Percentiles rank a stretch among this genome's conserved stretches.
These are phyloP conservation scores for Cytospora piceae DNA, from an alignment of 2,329 filamentous ascomycete genomes.

Conservation along the genomic window DNA sequence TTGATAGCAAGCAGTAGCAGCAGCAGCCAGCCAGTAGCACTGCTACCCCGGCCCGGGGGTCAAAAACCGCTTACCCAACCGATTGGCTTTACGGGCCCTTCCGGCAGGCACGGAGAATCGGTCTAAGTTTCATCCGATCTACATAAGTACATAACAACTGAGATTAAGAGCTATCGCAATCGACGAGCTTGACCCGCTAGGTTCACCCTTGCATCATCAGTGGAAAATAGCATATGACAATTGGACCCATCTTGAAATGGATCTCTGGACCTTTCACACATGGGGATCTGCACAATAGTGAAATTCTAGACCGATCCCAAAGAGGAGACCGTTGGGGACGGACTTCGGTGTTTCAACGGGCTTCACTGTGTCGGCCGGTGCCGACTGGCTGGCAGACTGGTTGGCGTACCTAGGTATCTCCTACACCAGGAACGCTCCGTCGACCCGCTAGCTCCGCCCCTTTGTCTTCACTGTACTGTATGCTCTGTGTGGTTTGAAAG, in stretches of 20 bases:
- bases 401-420: no score
- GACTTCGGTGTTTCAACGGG: not conserved
- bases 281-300: conserved; percentile 21
- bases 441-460: not conserved
- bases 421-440: no score
- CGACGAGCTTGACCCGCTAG: not conserved
- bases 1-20: conserved; percentile 7
- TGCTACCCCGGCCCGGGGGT: not conserved
- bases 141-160: not conserved
- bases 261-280: conserved; percentile 17
- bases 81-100: not conserved
- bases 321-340: conserved; percentile 9
- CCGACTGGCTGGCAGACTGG: not conserved
- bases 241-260: conserved; percentile 9
- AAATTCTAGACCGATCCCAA: conserved; percentile 22
- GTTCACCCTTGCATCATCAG: conserved; percentile 4
- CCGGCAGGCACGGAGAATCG: conserved; percentile 18
- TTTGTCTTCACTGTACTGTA: not conserved
- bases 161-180: not conserved
- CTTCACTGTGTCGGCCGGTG: not conserved
- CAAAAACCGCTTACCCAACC: not conserved
- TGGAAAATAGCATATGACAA: conserved; percentile 15
- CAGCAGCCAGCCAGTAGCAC: not conserved
- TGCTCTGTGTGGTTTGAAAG: not conserved
- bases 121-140: conserved; percentile 20